Evolutionary conservation across 2,329 filamentous ascomycete genomes (phyloP).

Genomic region (Venturia effusa): DNA sequence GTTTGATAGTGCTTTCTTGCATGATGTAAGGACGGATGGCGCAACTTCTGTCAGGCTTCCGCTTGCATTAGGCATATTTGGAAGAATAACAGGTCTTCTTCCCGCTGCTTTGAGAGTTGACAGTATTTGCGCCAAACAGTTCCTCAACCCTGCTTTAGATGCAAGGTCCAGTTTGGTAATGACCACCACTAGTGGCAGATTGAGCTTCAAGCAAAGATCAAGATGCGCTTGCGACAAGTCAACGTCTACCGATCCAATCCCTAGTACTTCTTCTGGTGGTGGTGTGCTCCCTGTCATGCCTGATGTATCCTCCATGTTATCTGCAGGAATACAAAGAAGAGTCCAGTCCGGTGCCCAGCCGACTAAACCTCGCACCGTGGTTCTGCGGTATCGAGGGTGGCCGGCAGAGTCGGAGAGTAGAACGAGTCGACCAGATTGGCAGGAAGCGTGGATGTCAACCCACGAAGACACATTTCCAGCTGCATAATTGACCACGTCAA

Average conservation of each 20-base stretch:
- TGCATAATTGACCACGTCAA: conserved; percentile 67
- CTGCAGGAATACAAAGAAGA: conserved; percentile 74
- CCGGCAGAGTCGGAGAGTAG: conserved; percentile 90
- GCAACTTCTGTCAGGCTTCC: conserved; percentile 49
- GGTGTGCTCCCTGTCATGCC: conserved; percentile 35
- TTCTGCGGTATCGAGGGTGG: conserved; percentile 78
- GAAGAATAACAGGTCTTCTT: conserved; percentile 55
- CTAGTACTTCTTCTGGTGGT: conserved; percentile 41
- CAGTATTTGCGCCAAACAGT: conserved; percentile 61
- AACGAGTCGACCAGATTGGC: conserved; percentile 63
- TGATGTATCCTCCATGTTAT: conserved; percentile 48
- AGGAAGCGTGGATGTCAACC: conserved; percentile 81
- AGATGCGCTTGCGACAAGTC: conserved; percentile 73
- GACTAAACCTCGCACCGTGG: conserved; percentile 78
- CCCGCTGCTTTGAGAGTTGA: conserved; percentile 67
- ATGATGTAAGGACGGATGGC: conserved; percentile 44
- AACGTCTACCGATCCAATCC: conserved; percentile 40
- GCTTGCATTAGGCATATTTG: conserved; percentile 1
- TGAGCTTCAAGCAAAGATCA: conserved; percentile 71
- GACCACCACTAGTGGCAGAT: conserved; percentile 65
- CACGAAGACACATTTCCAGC: conserved; percentile 81
- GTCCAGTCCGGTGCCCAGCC: conserved; percentile 96
- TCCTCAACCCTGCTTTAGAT: conserved; percentile 58
- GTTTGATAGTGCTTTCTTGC: conserved; percentile 43
- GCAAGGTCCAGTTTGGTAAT: conserved; percentile 89